phyloP scores from a whole-genome alignment of 163 green algal species.

The Scenedesmus sp. region DNA sequence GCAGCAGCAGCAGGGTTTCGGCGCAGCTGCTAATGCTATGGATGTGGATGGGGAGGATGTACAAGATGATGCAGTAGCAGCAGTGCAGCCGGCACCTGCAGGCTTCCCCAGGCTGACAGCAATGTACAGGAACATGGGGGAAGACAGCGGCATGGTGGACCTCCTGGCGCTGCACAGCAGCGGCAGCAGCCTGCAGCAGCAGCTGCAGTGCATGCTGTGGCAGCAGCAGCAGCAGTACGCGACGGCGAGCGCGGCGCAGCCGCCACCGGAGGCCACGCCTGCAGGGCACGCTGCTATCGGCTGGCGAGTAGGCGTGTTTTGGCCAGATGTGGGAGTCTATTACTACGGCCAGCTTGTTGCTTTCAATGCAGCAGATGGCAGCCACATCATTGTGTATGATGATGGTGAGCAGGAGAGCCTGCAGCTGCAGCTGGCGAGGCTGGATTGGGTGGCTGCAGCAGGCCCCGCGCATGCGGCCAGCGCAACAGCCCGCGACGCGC shows the following conservation, averaged over 20 bases:
- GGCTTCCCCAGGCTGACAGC: conserved; percentile 27
- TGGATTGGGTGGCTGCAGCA: conserved; percentile 26
- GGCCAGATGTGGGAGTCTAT: conserved; percentile 55
- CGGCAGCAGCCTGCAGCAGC: conserved; percentile 18
- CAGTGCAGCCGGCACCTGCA: not conserved
- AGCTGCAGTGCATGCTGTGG: conserved; percentile 40
- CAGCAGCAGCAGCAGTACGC: conserved; percentile 18
- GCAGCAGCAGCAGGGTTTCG: not conserved
- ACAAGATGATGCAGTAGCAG: not conserved
- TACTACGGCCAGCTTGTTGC: conserved; percentile 63
- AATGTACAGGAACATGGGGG: conserved; percentile 17
- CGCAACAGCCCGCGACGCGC: conserved; percentile 3
- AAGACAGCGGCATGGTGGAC: not conserved
- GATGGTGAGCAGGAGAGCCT: conserved; percentile 37
- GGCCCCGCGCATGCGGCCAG: not conserved
- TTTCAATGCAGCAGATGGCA: conserved; percentile 26
- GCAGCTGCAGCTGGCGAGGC: not conserved
- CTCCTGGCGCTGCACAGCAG: not conserved
- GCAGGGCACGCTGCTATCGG: conserved; percentile 49
- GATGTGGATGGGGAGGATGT: not conserved
- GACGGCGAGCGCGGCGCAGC: not conserved
- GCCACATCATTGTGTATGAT: conserved; percentile 39
- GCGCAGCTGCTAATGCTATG: not conserved
- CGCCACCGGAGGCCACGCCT: not conserved
- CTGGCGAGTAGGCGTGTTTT: conserved; percentile 69